Base-by-base conservation (phyloP, 495 filamentous ascomycete genomes). In the Cladorrhinum samala region DNA sequence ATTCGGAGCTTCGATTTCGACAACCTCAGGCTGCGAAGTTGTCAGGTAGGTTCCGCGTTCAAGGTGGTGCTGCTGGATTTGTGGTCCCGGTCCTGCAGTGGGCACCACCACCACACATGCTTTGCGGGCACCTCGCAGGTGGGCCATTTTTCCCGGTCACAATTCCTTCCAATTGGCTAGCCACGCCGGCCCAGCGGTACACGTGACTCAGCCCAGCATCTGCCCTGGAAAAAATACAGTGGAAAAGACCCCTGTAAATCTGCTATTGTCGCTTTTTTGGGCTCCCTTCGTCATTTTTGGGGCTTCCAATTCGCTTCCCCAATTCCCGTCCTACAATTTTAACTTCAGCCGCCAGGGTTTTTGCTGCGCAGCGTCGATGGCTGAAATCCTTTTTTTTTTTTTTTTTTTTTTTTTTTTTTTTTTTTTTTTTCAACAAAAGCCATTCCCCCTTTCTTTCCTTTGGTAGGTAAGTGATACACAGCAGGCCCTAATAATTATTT, bases 41-140 rank as follows among this genome's bases (percentile, higher is more conserved):
- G 21, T 43, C 49, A 39, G 49, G 54, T 58, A 51, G 52, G 51
- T 42, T 51, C 47, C n/a, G n/a, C n/a, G n/a, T 38, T 51, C 41
- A 51, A 38, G 46, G 47, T 42, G 50, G 16, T 42, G 27, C 50
- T 53, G 49, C 30, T 52, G 24, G 55, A 53, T 53, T 58, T 58
- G 55, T 58, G 55, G 55, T 50, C 50, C 54, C 51, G n/a, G 17
- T 37, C 39, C 20, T n/a, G 20, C 45, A 24, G 45, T 14, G 18
- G 23, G 23, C 42, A 21, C 38, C 14, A 23, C 23, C 45, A 47
- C 20, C 14, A 20, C 19, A 21, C 21, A 20, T 47, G 45, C 24
- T 23, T n/a, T 25, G 45, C n/a, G 45, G 20, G n/a, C 23, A 20
- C 24, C 24, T 21, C n/a, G 21, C 11, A 16, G n/a, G 24, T 14